Evolutionary conservation across 805 yeast genomes (phyloP).

Genomic region (Kuraishia piskuri): DNA sequence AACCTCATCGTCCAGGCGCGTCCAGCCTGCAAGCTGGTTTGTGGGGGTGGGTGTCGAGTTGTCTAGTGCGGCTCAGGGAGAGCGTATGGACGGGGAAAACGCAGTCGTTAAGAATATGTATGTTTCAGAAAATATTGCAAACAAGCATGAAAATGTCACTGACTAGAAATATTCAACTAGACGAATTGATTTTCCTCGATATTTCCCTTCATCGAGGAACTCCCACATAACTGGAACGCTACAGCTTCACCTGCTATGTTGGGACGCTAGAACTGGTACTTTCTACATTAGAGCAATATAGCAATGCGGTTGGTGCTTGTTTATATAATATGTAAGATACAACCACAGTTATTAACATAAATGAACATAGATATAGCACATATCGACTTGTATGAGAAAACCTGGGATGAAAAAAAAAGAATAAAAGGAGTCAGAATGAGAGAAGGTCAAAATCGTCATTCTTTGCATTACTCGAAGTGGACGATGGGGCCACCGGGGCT

Average conservation of each 20-base stretch:
- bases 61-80: not conserved
- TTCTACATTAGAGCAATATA: too few species aligned
- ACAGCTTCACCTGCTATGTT: too few species aligned
- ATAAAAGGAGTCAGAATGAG: not conserved
- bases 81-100: not conserved
- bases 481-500: slow-evolving; percentile 5
- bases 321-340: not conserved
- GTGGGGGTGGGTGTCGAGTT: not conserved
- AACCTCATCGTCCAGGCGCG: not conserved
- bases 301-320: too few species aligned
- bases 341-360: not conserved
- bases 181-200: too few species aligned
- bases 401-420: not conserved
- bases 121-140: too few species aligned
- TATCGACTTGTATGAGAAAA: not conserved
- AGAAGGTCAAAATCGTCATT: slow-evolving; percentile 15
- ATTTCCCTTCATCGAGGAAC: too few species aligned
- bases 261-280: too few species aligned
- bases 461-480: slow-evolving; percentile 4
- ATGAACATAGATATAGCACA: not conserved
- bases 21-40: not conserved
- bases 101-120: too few species aligned
- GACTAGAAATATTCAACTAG: too few species aligned
- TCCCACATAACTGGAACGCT: too few species aligned
- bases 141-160: too few species aligned